phyloP scores from a whole-genome alignment of 164 flowering plant species.

The Cinnamomum micranthum region DNA sequence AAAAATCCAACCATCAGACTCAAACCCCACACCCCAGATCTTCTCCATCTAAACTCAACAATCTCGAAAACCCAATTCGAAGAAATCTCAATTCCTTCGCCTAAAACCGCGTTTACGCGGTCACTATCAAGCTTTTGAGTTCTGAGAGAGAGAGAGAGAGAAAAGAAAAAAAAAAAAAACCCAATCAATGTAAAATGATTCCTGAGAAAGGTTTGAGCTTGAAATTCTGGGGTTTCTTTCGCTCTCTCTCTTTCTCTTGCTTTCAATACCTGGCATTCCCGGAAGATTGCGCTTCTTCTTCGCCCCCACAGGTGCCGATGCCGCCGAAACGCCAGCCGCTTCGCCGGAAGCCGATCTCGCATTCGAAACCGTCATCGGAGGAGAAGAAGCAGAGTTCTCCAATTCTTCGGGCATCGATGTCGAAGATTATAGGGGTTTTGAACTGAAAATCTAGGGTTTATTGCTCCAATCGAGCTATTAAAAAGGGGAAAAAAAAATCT shows the following conservation, averaged over 20 bases:
- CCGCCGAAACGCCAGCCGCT: slow-evolving; percentile 31
- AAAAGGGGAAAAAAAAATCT: neutral
- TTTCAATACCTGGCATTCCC: slow-evolving; percentile 64
- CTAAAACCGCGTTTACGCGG: too few species aligned
- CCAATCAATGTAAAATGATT: too few species aligned
- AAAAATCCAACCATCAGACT: neutral
- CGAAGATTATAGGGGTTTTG: neutral
- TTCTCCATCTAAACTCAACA: too few species aligned
- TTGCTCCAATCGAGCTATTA: neutral
- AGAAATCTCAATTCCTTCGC: too few species aligned
- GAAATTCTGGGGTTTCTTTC: neutral
- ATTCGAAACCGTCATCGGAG: slow-evolving; percentile 29
- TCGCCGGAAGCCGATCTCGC: slow-evolving; percentile 38
- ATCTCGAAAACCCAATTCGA: too few species aligned
- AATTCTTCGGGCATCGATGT: slow-evolving; percentile 17
- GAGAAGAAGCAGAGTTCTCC: slow-evolving; percentile 33
- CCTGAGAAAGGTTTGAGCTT: too few species aligned
- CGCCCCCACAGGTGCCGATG: slow-evolving; percentile 12
- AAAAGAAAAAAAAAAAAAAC: too few species aligned
- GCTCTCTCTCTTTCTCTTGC: neutral
- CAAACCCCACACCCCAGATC: neutral
- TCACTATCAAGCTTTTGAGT: too few species aligned
- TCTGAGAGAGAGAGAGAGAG: too few species aligned
- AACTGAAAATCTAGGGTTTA: neutral
- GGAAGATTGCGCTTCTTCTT: slow-evolving; percentile 72